Evolutionary conservation across 768 basidiomycete species (phyloP).

Genomic region (Phlebiopsis gigantea): DNA sequence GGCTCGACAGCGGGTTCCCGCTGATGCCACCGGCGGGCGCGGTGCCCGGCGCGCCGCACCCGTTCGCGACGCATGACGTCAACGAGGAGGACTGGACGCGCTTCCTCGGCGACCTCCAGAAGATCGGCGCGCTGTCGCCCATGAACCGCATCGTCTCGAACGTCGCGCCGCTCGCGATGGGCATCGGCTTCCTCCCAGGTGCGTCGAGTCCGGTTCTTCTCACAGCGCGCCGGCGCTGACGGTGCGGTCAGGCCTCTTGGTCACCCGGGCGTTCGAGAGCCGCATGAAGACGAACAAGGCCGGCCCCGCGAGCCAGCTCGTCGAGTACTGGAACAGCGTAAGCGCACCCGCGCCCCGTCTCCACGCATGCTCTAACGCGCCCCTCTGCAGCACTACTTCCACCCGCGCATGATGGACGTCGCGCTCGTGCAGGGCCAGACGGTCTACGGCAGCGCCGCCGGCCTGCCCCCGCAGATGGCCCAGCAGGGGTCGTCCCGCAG

Average conservation of each 20-base stretch:
- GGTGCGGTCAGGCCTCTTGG: slow-evolving; percentile 24
- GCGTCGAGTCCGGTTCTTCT: slow-evolving; percentile 28
- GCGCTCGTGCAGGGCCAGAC: slow-evolving; percentile 13
- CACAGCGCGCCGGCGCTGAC: not conserved
- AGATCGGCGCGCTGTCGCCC: slow-evolving; percentile 2
- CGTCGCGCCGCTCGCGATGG: slow-evolving; percentile 6
- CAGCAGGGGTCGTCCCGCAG: not conserved
- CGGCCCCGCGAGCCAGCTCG: slow-evolving; percentile 32
- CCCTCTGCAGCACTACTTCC: slow-evolving; percentile 20
- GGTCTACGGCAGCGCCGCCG: slow-evolving; percentile 1
- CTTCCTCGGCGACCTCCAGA: slow-evolving; percentile 20
- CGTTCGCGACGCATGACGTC: slow-evolving; percentile 46
- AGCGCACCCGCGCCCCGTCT: slow-evolving; percentile 10
- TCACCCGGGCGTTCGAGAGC: slow-evolving; percentile 10
- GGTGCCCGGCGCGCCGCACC: slow-evolving; percentile 33
- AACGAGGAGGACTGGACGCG: slow-evolving; percentile 44
- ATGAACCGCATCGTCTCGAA: slow-evolving; percentile 11
- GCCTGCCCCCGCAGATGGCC: slow-evolving; percentile 4
- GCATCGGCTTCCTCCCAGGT: no score
- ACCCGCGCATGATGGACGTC: slow-evolving; percentile 18
- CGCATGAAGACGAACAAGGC: slow-evolving; percentile 33
- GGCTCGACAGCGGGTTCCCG: slow-evolving; percentile 1
- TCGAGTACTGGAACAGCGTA: slow-evolving; percentile 51
- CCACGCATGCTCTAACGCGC: not conserved
- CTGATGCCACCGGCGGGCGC: not conserved